Evolutionary conservation across 495 filamentous ascomycete species (phyloP), one percentile per base, ranked within the genome.

Genomic region (Aspergillus campestris): DNA sequence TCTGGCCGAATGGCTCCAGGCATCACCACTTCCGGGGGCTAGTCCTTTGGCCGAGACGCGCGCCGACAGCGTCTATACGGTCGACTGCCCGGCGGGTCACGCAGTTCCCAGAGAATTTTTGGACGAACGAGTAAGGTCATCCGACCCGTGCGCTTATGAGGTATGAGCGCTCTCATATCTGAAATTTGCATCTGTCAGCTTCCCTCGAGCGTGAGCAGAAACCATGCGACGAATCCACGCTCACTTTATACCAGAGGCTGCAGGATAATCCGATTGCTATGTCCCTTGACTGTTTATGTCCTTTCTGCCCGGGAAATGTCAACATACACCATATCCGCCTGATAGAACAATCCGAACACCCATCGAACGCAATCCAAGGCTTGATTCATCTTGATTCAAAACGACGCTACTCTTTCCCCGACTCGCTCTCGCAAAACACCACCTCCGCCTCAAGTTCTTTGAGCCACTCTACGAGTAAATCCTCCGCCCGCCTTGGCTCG

Each of bases 41-140:
- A 36, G 39, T 10, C 42, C 29, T 7, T 15, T 44, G 13, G 7
- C 15, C 3, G 38, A 42, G 11, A 38, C 34, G 27, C 40, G 40
- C n/a, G 37, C 12, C 11, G 44, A 47, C 31, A 47, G 43, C 10
- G 37, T 56, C 7, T 61, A 61, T 42, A 50, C 53, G 12, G 58
- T 61, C 6, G 49, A 61, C 27, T 61, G 58, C 13, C 58, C 58
- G 31, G 50, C 49, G 1, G 51, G 55, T 3, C 58, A 61, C 38
- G 47, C 55, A 8, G 45, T 61, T 8, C 55, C 58, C 15, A 45
- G 40, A 11, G 35, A 35, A 33, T 13, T 61, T 3, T 42, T 61
- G 35, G 58, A 56, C 33, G 52, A 61, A 39, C 51, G 47, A 29
- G 30, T 61, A 43, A 60, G 39, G 11, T 34, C 7, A 3, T 38